phyloP scores from a whole-genome alignment of 768 basidiomycete genomes.

The Suillus cothurnatus region DNA sequence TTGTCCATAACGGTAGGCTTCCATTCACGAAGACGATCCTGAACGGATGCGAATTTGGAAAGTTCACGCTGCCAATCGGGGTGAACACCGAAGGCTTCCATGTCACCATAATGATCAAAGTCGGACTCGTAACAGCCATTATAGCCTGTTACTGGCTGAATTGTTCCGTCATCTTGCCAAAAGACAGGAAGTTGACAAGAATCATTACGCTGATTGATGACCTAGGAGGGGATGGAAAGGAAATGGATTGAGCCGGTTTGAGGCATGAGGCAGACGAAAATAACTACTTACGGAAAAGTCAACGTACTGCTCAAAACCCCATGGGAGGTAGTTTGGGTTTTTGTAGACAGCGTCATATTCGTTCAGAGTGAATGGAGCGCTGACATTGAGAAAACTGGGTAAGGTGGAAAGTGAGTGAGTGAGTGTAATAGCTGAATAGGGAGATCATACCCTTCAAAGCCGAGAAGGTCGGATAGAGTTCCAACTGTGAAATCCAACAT shows the following conservation, averaged over 20 bases:
- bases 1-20: conserved; percentile 75
- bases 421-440: conserved; percentile 12
- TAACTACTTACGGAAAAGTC: conserved; percentile 66
- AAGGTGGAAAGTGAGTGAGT: conserved; percentile 14
- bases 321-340: conserved; percentile 71
- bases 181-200: conserved; percentile 79
- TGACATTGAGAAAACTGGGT: conserved; percentile 66
- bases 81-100: conserved; percentile 97
- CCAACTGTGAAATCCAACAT: conserved; percentile 95
- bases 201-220: conserved; percentile 67
- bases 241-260: conserved; percentile 3
- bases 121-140: conserved; percentile 81
- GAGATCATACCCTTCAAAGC: conserved; percentile 70
- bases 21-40: conserved; percentile 96
- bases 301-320: conserved; percentile 83
- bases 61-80: conserved; percentile 94
- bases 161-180: conserved; percentile 76
- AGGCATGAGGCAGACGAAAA: conserved; percentile 3
- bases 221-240: conserved; percentile 36
- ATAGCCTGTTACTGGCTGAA: conserved; percentile 49
- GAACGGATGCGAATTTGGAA: conserved; percentile 93
- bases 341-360: conserved; percentile 82
- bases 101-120: conserved; percentile 95
- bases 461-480: conserved; percentile 87
- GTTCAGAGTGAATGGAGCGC: conserved; percentile 74